phyloP scores from a whole-genome alignment of 768 basidiomycete genomes.

The Tricholoma terreum region DNA sequence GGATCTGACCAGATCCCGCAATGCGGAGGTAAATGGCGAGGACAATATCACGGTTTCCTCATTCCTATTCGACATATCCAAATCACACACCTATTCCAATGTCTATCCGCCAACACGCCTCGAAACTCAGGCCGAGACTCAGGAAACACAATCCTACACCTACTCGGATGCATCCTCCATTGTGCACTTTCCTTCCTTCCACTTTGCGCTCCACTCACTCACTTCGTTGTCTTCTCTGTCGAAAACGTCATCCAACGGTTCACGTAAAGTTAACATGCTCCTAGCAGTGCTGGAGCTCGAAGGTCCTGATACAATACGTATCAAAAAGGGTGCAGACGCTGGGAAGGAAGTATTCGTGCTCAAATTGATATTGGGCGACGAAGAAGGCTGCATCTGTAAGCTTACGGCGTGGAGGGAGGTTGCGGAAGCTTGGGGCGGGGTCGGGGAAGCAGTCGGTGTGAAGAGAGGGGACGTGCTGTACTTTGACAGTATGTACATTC shows the following conservation, averaged over 20 bases:
- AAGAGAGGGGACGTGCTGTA: conserved; percentile 73
- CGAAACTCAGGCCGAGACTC: conserved; percentile 32
- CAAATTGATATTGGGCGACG: conserved; percentile 72
- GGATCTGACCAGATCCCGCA: background rate
- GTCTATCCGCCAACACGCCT: background rate
- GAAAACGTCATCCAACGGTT: conserved; percentile 30
- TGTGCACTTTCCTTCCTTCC: conserved; percentile 68
- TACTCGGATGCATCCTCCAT: conserved; percentile 73
- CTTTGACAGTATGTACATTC: conserved; percentile 55
- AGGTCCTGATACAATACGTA: conserved; percentile 63
- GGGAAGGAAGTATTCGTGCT: conserved; percentile 68
- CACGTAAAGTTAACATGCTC: conserved; percentile 55
- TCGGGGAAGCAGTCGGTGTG: conserved; percentile 37
- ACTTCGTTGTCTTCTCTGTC: conserved; percentile 45
- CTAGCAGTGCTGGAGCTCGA: conserved; percentile 73
- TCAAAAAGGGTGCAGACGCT: conserved; percentile 68
- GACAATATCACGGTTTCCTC: conserved; percentile 20
- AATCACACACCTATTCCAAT: conserved; percentile 11
- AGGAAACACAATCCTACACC: conserved; percentile 47
- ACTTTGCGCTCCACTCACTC: conserved; percentile 64
- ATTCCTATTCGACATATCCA: conserved; percentile 26
- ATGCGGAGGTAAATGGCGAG: background rate
- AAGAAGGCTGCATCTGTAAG: conserved; percentile 64
- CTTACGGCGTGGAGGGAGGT: conserved; percentile 77
- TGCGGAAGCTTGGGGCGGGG: conserved; percentile 68